Base-by-base conservation (phyloP, 2,329 filamentous ascomycete species). In the Xylariaceae sp. region DNA sequence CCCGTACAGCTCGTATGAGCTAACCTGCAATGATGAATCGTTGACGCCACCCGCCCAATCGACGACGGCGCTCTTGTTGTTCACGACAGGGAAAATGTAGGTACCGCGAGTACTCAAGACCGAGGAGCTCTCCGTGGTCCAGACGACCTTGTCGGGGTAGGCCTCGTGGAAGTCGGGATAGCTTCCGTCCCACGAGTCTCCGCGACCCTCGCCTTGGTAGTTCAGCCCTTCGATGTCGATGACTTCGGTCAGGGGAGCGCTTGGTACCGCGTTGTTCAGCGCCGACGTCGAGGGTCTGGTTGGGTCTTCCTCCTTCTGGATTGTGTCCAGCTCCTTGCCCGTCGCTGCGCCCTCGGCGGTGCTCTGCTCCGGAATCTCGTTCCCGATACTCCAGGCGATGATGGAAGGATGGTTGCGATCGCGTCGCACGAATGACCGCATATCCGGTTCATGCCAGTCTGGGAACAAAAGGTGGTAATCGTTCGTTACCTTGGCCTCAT, bases 361-460 rank as follows among this genome's bases (percentile, higher is more conserved):
- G 16, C 52, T 47, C 55, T 78, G 73, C 51, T 78, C 73, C 1
- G 61, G 52, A 2, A 78, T 64, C 53, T 78, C 75, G 52, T 79
- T 79, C 3, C 76, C 74, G 37, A 72, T 65, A 44, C 71, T 73
- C 75, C 74, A 78, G 1, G 63, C 62, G 19, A 74, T 60, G 17
- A 78, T 59, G 1, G 74, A 76, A 3, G 74, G 67, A 51, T 78
- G 74, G 50, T 78, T 78, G 15, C 74, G 63, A 53, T 78, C 75
- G 7, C 74, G 68, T 4, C 73, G 66, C n/a, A 78, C 50, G 42
- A 78, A 72, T 1, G 67, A 50, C 0, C 74, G 68, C 4, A 76
- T 61, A 41, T 78, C 73, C 0, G 72, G 61, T 57, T 78, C 74
- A 44, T 71, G 63, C 74, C 74, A 78, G 36, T 78, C 73, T 0